phyloP scores from a whole-genome alignment of 768 basidiomycete genomes.

The Podaxis carcinomalis region DNA sequence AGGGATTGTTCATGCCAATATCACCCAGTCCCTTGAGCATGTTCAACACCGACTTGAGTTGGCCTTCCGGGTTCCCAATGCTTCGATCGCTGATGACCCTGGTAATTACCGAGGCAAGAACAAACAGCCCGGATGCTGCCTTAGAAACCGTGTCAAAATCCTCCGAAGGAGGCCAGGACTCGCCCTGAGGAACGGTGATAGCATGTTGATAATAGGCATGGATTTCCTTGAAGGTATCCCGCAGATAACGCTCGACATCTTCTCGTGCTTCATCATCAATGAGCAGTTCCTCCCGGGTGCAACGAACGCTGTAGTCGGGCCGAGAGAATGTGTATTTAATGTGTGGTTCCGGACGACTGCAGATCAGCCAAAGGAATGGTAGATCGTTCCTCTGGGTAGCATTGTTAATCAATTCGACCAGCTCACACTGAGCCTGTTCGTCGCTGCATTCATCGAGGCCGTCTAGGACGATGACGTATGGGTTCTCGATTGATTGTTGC shows the following conservation, averaged over 20 bases:
- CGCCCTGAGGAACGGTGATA: not conserved
- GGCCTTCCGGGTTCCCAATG: not conserved
- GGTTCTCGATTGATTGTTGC: not conserved
- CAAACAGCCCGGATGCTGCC: not conserved
- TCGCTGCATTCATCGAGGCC: not conserved
- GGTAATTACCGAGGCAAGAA: not conserved
- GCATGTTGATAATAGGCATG: not conserved
- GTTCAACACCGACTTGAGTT: not conserved
- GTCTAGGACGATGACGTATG: not conserved
- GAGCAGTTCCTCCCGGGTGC: not conserved
- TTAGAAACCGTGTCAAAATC: not conserved
- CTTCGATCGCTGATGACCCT: not conserved
- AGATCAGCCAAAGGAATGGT: slow-evolving; percentile 1
- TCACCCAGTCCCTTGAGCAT: not conserved
- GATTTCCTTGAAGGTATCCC: not conserved
- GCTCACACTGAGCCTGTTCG: not conserved
- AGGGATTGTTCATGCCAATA: not conserved
- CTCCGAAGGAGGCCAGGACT: not conserved
- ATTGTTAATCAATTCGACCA: not conserved
- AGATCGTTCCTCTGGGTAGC: not conserved
- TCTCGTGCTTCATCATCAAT: not conserved
- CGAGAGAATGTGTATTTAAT: not conserved
- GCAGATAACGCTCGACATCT: not conserved
- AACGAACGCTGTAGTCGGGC: not conserved
- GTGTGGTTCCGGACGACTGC: not conserved